phyloP scores from a whole-genome alignment of 2,329 filamentous ascomycete genomes.

The Calonectria pteridis region DNA sequence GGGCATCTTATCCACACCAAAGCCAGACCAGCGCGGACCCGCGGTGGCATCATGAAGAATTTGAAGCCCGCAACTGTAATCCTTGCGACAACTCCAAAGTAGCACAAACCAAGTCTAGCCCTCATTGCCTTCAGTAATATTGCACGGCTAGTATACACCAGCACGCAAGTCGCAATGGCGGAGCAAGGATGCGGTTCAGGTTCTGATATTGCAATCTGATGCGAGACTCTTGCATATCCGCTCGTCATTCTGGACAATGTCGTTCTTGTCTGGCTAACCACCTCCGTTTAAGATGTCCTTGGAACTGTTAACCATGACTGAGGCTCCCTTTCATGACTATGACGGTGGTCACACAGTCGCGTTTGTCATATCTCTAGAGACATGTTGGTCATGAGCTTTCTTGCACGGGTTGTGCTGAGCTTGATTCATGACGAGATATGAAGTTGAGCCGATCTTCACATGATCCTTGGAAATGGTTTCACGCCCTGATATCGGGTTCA shows the following conservation, averaged over 20 bases:
- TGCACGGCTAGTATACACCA: background rate
- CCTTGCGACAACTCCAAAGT: background rate
- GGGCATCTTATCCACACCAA: background rate
- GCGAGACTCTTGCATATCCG: background rate
- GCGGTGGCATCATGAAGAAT: background rate
- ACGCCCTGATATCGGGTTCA: background rate
- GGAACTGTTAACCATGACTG: background rate
- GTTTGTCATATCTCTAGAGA: background rate
- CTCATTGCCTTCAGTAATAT: background rate
- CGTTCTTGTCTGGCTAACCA: background rate
- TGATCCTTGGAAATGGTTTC: background rate
- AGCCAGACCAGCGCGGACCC: conserved; percentile 5
- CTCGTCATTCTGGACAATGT: background rate
- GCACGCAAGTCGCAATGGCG: background rate
- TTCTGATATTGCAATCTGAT: background rate
- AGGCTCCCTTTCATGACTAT: background rate
- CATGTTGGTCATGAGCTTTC: background rate
- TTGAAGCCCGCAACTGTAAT: background rate
- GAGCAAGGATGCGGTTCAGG: background rate
- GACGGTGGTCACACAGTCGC: background rate
- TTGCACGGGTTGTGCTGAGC: too few species aligned
- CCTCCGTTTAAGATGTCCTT: too few species aligned
- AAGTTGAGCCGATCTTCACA: background rate
- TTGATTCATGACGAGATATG: background rate
- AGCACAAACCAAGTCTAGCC: background rate